phyloP scores from a whole-genome alignment of 352 stramenopile genomes.

The Pythium biforme region DNA sequence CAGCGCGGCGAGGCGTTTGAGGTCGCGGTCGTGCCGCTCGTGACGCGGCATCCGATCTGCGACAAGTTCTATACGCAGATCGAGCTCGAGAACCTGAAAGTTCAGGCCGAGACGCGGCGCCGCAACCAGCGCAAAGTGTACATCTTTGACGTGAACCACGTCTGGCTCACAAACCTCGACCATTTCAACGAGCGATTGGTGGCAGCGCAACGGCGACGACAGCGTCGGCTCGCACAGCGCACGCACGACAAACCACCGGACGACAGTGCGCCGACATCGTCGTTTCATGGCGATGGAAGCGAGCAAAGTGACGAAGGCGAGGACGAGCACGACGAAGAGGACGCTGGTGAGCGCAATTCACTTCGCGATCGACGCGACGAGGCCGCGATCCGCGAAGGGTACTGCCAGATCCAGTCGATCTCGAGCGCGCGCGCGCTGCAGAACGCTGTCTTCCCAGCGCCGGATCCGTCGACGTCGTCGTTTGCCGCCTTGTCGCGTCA shows the following conservation, averaged over 20 bases:
- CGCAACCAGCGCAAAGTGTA: slow-evolving; percentile 81
- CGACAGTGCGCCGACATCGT: neutral
- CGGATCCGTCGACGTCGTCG: slow-evolving; percentile 16
- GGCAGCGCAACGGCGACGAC: slow-evolving; percentile 14
- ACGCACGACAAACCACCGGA: neutral
- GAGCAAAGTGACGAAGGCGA: slow-evolving; percentile 3
- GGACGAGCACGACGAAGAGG: neutral
- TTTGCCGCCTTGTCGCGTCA: slow-evolving; percentile 10
- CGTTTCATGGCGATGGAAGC: neutral
- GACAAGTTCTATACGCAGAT: slow-evolving; percentile 57
- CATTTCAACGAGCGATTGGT: slow-evolving; percentile 70
- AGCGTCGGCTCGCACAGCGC: slow-evolving; percentile 9
- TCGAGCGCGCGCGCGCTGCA: slow-evolving; percentile 59
- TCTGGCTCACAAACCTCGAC: slow-evolving; percentile 91
- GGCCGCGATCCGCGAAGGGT: slow-evolving; percentile 56
- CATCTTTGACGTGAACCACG: slow-evolving; percentile 86
- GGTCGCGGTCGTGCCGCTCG: slow-evolving; percentile 46
- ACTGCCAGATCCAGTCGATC: slow-evolving; percentile 79
- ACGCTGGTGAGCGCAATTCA: slow-evolving; percentile 17
- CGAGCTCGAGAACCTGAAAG: slow-evolving; percentile 70
- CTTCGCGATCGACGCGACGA: slow-evolving; percentile 57
- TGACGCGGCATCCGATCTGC: slow-evolving; percentile 69
- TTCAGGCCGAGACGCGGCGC: slow-evolving; percentile 54
- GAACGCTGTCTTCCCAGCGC: slow-evolving; percentile 37
- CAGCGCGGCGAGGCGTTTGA: slow-evolving; percentile 14